Base-by-base conservation (phyloP, 2,329 filamentous ascomycete genomes). In the Pseudogymnoascus sp. region DNA sequence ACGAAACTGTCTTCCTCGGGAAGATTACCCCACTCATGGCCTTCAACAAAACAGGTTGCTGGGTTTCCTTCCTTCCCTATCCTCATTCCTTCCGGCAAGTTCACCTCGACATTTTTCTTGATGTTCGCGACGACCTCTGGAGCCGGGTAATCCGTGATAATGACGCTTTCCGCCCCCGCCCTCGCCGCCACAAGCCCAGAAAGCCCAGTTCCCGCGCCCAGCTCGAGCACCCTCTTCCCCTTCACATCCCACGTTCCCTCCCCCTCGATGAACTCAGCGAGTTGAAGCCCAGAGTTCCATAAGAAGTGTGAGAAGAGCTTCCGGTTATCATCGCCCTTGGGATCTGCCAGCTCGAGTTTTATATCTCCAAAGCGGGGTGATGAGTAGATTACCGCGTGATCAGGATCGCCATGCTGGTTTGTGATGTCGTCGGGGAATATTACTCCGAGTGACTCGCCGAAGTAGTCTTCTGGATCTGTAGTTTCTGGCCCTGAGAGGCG, bases 241-340 rank as follows among this genome's bases (percentile, higher is more conserved):
- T 75, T 66, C 2, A 88, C 78, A 62, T 78, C 70, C 68, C 82
- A 83, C 58, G 65, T 66, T 61, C 65, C 67, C 14, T 65, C 67
- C 20, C 67, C 76, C 70, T 85, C 82, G 61, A 85, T 73, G 28
- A 83, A 74, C 72, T 84, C 82, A 7, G 80, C 81, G 1, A 84
- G 74, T 65, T 82, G 72, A 57, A 86, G 71, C 16, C 77, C 79
- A 6, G 86, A 79, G 73, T 91, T 91, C 87, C 87, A 91, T 25
- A 90, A 74, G 71, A 86, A 89, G 70, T 91, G 87, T 64, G 85
- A 84, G 70, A 89, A 90, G 47, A 90, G 78, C 18, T 74, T 72
- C 58, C 86, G 75, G 67, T 85, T 81, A 30, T 78, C 73, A 60
- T 86, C 82, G 33, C 72, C 75, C 33, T 75, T 70, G 1, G 74